Conservation (phyloP, 2,329 filamentous ascomycete genomes). For the Penicillium sp. region DNA sequence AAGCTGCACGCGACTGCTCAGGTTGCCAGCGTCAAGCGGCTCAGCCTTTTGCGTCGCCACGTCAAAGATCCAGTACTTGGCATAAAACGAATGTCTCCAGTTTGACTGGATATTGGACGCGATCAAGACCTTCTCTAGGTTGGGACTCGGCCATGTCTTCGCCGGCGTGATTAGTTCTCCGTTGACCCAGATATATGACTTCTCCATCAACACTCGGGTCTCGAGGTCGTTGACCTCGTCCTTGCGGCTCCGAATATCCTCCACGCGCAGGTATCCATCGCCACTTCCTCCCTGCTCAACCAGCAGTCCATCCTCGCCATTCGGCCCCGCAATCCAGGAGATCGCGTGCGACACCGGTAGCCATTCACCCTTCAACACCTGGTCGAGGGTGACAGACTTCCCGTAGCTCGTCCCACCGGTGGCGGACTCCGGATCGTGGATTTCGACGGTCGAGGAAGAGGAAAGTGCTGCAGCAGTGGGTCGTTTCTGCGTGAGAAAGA, state of each 20-base stretch:
- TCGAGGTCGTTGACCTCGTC: constrained; percentile 43
- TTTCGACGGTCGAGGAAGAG: constrained; percentile 18
- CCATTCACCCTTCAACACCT: constrained; percentile 40
- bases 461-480: constrained; percentile 29
- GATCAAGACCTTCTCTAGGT: constrained; percentile 83
- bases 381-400: constrained; percentile 41
- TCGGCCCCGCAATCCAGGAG: constrained; percentile 46
- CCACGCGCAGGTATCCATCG: constrained; percentile 74
- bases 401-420: constrained; percentile 35
- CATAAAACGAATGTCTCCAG: constrained; percentile 86
- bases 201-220: constrained; percentile 70
- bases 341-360: constrained; percentile 37
- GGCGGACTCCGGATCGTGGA: constrained; percentile 28
- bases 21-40: constrained; percentile 66
- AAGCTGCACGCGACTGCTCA: constrained; percentile 66
- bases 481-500: constrained; percentile 39
- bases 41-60: constrained; percentile 72
- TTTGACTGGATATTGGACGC: constrained; percentile 66
- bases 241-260: constrained; percentile 67
- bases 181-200: constrained; percentile 56
- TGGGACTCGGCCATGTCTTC: constrained; percentile 68
- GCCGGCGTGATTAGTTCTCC: constrained; percentile 53
- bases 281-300: constrained; percentile 60
- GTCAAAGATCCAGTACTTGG: constrained; percentile 85
- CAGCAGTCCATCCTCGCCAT: constrained; percentile 67